These are phyloP conservation scores for Cercis canadensis DNA, from an alignment of 306 rosid species.

Conservation along the genomic window DNA sequence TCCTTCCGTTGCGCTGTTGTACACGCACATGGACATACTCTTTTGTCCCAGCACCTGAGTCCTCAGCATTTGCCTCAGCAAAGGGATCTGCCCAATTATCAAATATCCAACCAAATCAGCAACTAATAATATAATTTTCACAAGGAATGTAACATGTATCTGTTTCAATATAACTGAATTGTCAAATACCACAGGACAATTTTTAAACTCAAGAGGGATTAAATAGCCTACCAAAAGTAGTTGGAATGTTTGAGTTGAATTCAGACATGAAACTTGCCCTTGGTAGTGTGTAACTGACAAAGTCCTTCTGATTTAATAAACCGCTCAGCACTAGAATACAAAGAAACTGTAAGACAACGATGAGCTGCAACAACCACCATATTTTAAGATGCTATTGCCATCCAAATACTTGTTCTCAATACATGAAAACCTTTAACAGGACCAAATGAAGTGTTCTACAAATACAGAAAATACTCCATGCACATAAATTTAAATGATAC, in stretches of 20 bases:
- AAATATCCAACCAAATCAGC: conserved; percentile 18
- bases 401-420: conserved; percentile 3
- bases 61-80: conserved; percentile 72
- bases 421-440: not conserved
- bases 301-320: conserved; percentile 36
- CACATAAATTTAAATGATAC: not conserved
- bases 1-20: conserved; percentile 65
- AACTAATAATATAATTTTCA: conserved; percentile 6
- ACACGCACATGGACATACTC: conserved; percentile 64
- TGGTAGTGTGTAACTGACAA: conserved; percentile 28
- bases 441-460: not conserved
- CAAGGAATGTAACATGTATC: not conserved
- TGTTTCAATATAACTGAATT: not conserved
- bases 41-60: conserved; percentile 62
- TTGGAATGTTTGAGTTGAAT: conserved; percentile 45
- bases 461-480: not conserved
- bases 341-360: conserved; percentile 10
- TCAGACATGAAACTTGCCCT: conserved; percentile 64
- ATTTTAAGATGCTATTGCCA: not conserved
- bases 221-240: conserved; percentile 51
- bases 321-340: conserved; percentile 34
- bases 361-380: not conserved
- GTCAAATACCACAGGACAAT: not conserved
- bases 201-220: not conserved
- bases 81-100: conserved; percentile 54